Percentiles rank a stretch among this genome's conserved stretches.
Conservation (phyloP, 768 basidiomycete species). For the Tricholoma furcatifolium region DNA sequence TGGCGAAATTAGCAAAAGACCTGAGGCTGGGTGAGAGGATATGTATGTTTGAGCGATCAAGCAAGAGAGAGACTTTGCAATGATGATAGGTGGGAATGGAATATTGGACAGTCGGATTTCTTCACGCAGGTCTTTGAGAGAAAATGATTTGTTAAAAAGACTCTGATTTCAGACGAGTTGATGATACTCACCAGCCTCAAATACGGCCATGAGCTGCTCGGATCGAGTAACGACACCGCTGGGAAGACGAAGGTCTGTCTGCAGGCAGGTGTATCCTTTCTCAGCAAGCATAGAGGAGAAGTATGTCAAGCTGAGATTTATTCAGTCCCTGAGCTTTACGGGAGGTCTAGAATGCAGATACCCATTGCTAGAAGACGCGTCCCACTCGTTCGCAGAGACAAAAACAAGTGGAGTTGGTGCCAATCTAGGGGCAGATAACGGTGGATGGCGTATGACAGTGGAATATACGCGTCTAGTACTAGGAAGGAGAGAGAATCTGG, state of each 20-base stretch:
- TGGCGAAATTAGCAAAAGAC: conserved; percentile 60
- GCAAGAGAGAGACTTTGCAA: conserved; percentile 47
- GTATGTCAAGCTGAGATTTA: conserved; percentile 28
- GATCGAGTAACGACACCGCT: conserved; percentile 20
- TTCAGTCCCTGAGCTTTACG: not conserved
- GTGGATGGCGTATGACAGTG: conserved; percentile 36
- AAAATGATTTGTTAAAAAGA: not conserved
- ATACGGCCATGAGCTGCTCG: conserved; percentile 34
- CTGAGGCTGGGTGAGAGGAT: conserved; percentile 63
- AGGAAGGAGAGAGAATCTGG: not conserved
- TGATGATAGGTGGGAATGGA: conserved; percentile 58
- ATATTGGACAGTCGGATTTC: conserved; percentile 41
- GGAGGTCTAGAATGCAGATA: conserved; percentile 14
- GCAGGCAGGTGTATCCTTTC: conserved; percentile 49
- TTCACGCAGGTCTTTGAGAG: conserved; percentile 37
- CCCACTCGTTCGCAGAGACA: conserved; percentile 47
- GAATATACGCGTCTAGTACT: conserved; percentile 22
- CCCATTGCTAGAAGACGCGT: conserved; percentile 36
- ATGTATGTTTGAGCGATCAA: conserved; percentile 68
- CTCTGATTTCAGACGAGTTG: not conserved
- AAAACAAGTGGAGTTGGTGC: conserved; percentile 55
- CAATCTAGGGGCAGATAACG: conserved; percentile 41
- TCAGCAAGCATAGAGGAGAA: conserved; percentile 41
- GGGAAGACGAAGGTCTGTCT: conserved; percentile 37
- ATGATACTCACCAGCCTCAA: conserved; percentile 36